Evolutionary conservation across 2,329 filamentous ascomycete species (phyloP).

Genomic region (Diaporthe sp.): DNA sequence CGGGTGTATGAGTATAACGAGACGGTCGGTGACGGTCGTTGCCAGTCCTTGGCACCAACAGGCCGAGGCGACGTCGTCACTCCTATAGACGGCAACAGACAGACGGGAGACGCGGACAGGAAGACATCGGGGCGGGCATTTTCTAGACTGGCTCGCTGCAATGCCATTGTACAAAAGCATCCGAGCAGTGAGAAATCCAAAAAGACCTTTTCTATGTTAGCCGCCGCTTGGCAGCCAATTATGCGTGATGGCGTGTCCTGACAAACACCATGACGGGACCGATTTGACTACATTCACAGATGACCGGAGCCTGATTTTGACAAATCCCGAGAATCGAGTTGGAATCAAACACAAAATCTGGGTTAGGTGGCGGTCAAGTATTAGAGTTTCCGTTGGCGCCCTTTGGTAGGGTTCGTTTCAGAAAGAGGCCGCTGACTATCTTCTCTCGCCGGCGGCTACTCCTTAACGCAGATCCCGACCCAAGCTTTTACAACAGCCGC

Average conservation of each 20-base stretch:
- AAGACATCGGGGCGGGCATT: constrained; percentile 34
- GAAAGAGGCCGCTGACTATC: constrained; percentile 2
- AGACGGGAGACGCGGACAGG: not conserved
- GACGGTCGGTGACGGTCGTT: constrained; percentile 1
- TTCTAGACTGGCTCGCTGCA: constrained; percentile 42
- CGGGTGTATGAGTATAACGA: constrained; percentile 37
- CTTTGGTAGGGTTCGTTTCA: constrained; percentile 38
- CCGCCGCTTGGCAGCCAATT: constrained; percentile 25
- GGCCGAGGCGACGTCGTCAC: constrained; percentile 17
- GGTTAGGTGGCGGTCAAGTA: not conserved
- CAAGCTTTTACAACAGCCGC: constrained; percentile 9
- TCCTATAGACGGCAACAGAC: constrained; percentile 37
- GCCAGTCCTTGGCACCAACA: constrained; percentile 2
- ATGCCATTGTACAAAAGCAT: constrained; percentile 44
- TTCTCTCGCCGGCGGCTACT: constrained; percentile 27
- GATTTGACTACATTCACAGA: not conserved
- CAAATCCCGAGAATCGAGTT: not conserved
- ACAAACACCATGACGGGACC: not conserved
- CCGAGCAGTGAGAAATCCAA: constrained; percentile 40
- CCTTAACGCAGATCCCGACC: constrained; percentile 31
- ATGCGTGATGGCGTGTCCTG: not conserved
- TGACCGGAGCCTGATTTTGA: not conserved
- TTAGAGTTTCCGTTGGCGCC: not conserved
- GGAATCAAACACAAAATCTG: not conserved
- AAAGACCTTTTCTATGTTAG: constrained; percentile 36